phyloP scores from a whole-genome alignment of 1,284 basidiomycete species.

The Tilletia walkeri region DNA sequence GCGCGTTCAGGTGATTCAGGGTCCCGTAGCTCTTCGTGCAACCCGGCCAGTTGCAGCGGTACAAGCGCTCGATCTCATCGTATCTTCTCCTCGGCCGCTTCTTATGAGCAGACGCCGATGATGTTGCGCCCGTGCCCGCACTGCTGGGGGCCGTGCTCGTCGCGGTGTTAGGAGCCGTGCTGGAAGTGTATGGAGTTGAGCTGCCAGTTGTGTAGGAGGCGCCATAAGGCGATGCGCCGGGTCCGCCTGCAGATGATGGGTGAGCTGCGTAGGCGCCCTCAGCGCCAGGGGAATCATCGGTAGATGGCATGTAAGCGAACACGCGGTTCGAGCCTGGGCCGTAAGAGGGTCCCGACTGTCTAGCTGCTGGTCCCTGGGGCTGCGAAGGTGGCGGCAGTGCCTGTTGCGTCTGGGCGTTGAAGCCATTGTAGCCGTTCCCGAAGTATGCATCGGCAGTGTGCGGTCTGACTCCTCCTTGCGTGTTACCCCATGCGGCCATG shows the following conservation, averaged over 20 bases:
- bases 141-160: constrained; percentile 19
- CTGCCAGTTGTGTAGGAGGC: not conserved
- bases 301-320: constrained; percentile 40
- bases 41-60: constrained; percentile 76
- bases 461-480: constrained; percentile 38
- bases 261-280: constrained; percentile 16
- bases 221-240: not conserved
- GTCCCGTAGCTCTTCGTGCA: constrained; percentile 83
- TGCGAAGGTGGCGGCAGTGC: not conserved
- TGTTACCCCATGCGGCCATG: constrained; percentile 40
- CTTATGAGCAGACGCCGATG: constrained; percentile 24
- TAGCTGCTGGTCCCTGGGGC: not conserved
- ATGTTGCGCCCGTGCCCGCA: constrained; percentile 11
- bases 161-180: constrained; percentile 5
- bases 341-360: not conserved
- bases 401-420: not conserved
- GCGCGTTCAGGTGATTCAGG: constrained; percentile 85
- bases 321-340: constrained; percentile 17
- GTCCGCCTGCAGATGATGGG: not conserved
- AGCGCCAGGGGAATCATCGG: constrained; percentile 18
- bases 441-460: constrained; percentile 49
- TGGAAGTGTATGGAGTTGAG: constrained; percentile 22
- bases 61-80: constrained; percentile 75
- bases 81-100: constrained; percentile 45
- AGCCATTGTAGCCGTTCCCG: constrained; percentile 20